Evolutionary conservation across 345 rosid species (phyloP).

Genomic region (Eucalyptus guilfoylei): DNA sequence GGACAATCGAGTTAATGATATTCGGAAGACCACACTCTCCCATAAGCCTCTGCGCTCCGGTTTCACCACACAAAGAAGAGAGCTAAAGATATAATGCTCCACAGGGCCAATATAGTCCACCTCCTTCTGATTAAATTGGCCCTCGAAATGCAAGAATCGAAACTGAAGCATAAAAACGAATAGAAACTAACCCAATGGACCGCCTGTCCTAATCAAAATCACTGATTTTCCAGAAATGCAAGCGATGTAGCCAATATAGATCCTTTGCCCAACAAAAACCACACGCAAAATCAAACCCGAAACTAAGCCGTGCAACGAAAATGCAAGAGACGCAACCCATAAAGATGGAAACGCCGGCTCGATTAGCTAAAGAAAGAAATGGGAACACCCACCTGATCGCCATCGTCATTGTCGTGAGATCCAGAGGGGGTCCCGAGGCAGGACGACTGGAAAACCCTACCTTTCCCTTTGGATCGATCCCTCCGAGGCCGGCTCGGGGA

Average conservation of each 20-base stretch:
- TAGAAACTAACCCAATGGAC: background rate
- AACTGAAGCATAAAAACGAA: background rate
- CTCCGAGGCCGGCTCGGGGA: conserved; percentile 14
- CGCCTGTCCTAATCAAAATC: background rate
- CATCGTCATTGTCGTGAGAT: conserved; percentile 24
- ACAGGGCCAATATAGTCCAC: background rate
- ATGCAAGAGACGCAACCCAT: background rate
- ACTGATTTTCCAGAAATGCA: background rate
- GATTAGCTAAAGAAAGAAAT: background rate
- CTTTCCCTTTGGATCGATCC: conserved; percentile 30
- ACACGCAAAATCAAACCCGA: background rate
- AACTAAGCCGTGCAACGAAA: background rate
- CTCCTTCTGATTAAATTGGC: background rate
- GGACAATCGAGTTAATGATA: background rate
- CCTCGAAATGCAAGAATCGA: background rate
- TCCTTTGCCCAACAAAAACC: background rate
- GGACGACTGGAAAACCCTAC: conserved; percentile 50
- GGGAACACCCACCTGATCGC: conserved; percentile 19
- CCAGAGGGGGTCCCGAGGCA: conserved; percentile 61
- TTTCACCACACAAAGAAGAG: background rate
- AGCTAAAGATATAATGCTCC: background rate
- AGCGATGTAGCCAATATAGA: background rate
- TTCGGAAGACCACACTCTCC: background rate
- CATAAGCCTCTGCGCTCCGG: background rate
- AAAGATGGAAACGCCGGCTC: background rate